phyloP scores from a whole-genome alignment of 192 early-diverging fungal genomes.

The Podila minutissima region DNA sequence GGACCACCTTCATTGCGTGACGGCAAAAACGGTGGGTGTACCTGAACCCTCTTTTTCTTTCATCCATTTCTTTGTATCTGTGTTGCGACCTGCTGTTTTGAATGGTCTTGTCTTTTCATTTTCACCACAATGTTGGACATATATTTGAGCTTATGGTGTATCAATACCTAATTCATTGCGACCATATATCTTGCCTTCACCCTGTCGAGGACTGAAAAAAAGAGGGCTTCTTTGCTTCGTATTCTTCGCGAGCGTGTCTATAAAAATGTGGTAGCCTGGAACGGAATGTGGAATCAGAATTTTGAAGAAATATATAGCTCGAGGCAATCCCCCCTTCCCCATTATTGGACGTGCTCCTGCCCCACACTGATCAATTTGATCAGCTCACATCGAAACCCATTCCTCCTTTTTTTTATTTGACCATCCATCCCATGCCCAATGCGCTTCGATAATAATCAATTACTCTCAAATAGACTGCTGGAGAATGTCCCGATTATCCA shows the following conservation, averaged over 20 bases:
- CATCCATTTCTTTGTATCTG: no score
- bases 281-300: constrained; percentile 16
- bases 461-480: constrained; percentile 18
- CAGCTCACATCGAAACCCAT: not conserved
- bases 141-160: no score
- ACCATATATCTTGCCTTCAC: no score
- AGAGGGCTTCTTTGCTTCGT: constrained; percentile 5
- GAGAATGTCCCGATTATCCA: constrained; percentile 24
- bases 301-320: not conserved
- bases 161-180: no score
- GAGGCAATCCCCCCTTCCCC: no score
- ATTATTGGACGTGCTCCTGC: not conserved
- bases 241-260: no score
- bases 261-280: not conserved
- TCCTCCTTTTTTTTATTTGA: not conserved
- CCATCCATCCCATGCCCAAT: not conserved
- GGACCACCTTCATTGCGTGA: no score
- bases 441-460: not conserved
- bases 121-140: no score
- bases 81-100: no score
- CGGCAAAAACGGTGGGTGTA: no score
- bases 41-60: no score
- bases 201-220: not conserved
- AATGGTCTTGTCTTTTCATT: no score
- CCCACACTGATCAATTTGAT: not conserved